Evolutionary conservation across 495 filamentous ascomycete genomes (phyloP).

Genomic region (Geopyxis carbonaria): DNA sequence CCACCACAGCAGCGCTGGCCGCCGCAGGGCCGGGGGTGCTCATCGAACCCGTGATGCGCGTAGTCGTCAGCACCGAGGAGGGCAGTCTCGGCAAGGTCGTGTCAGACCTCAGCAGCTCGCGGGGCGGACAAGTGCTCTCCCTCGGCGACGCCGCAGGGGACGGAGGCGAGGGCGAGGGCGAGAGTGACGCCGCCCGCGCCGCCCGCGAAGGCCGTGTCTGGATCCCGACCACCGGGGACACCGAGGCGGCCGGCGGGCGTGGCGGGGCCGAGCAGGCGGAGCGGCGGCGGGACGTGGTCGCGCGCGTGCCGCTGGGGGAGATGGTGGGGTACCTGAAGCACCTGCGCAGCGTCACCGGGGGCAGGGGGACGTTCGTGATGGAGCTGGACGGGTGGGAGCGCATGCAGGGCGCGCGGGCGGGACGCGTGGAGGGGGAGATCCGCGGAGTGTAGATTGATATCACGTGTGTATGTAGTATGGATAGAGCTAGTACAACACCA

Average conservation of each 20-base stretch:
- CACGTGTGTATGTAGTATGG: no score
- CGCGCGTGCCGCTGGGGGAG: conserved; percentile 79
- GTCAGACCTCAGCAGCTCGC: conserved; percentile 64
- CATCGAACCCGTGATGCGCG: conserved; percentile 86
- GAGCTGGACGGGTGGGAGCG: conserved; percentile 75
- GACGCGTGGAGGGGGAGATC: conserved; percentile 14
- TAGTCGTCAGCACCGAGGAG: conserved; percentile 70
- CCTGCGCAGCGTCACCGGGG: conserved; percentile 70
- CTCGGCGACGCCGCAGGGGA: conserved; percentile 43
- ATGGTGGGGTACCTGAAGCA: conserved; percentile 95
- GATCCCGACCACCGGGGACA: conserved; percentile 2
- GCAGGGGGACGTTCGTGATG: conserved; percentile 86
- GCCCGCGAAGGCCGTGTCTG: no score
- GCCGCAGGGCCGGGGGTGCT: conserved; percentile 29
- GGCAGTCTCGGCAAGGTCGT: conserved; percentile 66
- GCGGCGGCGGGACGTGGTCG: conserved; percentile 47
- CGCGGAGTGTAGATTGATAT: conserved; percentile 15
- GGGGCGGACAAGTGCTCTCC: conserved; percentile 72
- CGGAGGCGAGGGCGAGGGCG: conserved; percentile 40
- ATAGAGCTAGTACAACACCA: no score
- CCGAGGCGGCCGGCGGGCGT: conserved; percentile 6
- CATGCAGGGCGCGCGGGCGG: conserved; percentile 45
- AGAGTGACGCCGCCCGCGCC: conserved; percentile 65
- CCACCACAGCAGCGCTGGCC: conserved; percentile 45
- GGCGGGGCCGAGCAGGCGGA: conserved; percentile 25